Evolutionary conservation across 305 asterid genomes (phyloP).

Genomic region (Rubia tinctorum): DNA sequence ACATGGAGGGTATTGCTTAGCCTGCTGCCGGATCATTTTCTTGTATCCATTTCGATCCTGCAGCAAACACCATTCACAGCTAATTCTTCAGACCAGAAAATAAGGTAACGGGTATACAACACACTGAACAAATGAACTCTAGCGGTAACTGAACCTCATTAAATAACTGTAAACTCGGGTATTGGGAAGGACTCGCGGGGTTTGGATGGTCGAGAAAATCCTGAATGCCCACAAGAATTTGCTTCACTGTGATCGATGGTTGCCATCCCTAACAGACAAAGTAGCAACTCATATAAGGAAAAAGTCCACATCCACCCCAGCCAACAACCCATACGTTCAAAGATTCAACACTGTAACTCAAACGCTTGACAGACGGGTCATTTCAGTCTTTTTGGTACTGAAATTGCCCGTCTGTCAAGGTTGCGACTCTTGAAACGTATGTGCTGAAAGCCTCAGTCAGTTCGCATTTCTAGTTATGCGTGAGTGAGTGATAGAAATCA

Average conservation of each 20-base stretch:
- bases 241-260: conserved; percentile 71
- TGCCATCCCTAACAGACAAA: conserved; percentile 50
- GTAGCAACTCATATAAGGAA: not conserved
- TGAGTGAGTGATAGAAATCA: not conserved
- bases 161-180: conserved; percentile 49
- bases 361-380: too few relatives aligned
- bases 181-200: conserved; percentile 62
- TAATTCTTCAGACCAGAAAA: not conserved
- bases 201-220: conserved; percentile 63
- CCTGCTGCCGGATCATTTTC: not conserved
- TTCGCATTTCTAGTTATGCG: too few relatives aligned
- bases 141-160: conserved; percentile 37
- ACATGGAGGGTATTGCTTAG: conserved; percentile 3
- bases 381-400: not conserved
- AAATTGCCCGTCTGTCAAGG: too few relatives aligned
- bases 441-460: too few relatives aligned
- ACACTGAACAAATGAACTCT: too few relatives aligned
- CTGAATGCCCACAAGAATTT: conserved; percentile 59
- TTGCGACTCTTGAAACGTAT: too few relatives aligned
- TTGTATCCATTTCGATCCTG: conserved; percentile 22
- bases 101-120: not conserved
- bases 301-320: not conserved
- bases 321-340: too few relatives aligned
- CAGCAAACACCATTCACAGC: conserved; percentile 11
- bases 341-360: too few relatives aligned